Evolutionary conservation across 2,329 filamentous ascomycete genomes (phyloP).

Genomic region (Penicillium sp.): DNA sequence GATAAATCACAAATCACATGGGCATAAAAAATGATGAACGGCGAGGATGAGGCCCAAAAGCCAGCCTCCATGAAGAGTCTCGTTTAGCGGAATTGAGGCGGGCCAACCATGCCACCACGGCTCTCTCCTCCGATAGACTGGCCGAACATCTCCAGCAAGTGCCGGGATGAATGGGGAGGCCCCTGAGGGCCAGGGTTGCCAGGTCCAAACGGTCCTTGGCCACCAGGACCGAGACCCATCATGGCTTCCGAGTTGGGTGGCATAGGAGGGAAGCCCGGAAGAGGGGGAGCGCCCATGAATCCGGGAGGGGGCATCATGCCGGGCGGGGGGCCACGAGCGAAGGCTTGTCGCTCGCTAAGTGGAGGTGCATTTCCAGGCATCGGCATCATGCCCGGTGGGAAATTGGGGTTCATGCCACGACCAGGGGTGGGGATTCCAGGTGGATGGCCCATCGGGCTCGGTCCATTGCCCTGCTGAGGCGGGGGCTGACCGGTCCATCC

Average conservation of each 20-base stretch:
- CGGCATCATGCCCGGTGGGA: slow-evolving; percentile 34
- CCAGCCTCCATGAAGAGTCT: neutral
- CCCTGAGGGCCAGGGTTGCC: slow-evolving; percentile 36
- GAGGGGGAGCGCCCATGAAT: slow-evolving; percentile 42
- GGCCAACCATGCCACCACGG: slow-evolving; percentile 36
- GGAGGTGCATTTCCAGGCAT: slow-evolving; percentile 26
- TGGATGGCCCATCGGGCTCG: slow-evolving; percentile 34
- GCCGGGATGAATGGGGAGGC: slow-evolving; percentile 37
- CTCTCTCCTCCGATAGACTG: slow-evolving; percentile 34
- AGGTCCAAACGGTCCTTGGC: slow-evolving; percentile 35
- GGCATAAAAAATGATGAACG: slow-evolving; percentile 4
- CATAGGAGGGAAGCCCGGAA: slow-evolving; percentile 40
- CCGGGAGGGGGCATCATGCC: slow-evolving; percentile 46
- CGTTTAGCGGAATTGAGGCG: slow-evolving; percentile 23
- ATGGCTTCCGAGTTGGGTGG: slow-evolving; percentile 36
- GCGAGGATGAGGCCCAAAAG: neutral
- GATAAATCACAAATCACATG: slow-evolving; percentile 13
- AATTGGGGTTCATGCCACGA: slow-evolving; percentile 38
- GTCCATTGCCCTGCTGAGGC: slow-evolving; percentile 34
- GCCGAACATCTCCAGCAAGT: slow-evolving; percentile 44
- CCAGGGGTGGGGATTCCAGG: slow-evolving; percentile 38
- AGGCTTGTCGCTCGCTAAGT: slow-evolving; percentile 35
- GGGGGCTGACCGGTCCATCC: slow-evolving; percentile 38
- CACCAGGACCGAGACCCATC: slow-evolving; percentile 35
- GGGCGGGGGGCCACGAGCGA: slow-evolving; percentile 40